Base-by-base conservation (phyloP, 805 yeast genomes). In the Candida glaebosa region DNA sequence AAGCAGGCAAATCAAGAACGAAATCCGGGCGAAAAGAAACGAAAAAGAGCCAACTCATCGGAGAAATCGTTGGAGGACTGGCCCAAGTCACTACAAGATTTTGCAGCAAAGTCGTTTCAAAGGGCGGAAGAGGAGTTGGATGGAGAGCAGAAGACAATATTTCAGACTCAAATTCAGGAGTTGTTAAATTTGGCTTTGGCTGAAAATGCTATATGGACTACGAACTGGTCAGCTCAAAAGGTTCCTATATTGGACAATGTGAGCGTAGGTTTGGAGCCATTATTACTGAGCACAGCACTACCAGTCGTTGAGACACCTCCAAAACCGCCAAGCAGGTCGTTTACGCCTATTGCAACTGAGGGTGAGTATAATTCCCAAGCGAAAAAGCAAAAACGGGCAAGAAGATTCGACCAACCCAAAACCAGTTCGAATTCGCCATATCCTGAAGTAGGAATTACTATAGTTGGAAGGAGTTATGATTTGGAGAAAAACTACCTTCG, bases 401-500 rank as follows among this genome's bases (percentile, higher is more conserved):
- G 69, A 42, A 54, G 87, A 43, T 81, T 81, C 50, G 75, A 24
- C 32, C 12, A 34, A 20, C 9, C 43, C 24, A 5, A 14, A 20
- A 5, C 18, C 18, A 5, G 19, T 3, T 16, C 53, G 9, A 48
- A 46, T 39, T 34, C 43, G 15, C 32, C 44, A 8, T 10, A 32
- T 26, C 36, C 38, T 6, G 14, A 48, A 33, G 32, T 14, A 33
- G 39, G 18, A 4, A 16, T 14, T 19, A 30, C 37, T 5, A 54
- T 78, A 8, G 50, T 84, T 8, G 99, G 99, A 0, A 71, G 77
- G 1, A 75, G 84, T 53, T 71, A 72, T 39, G 68, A 57, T 1
- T 58, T 91, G 18, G 96, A 89, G 51, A 93, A 91, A 60, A 69
- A 78, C 34, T 91, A 89, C 57, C 65, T 88, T 18, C 73, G 98